phyloP scores from a whole-genome alignment of 1,139 yeast genomes.

The Scheffersomyces quercinus region DNA sequence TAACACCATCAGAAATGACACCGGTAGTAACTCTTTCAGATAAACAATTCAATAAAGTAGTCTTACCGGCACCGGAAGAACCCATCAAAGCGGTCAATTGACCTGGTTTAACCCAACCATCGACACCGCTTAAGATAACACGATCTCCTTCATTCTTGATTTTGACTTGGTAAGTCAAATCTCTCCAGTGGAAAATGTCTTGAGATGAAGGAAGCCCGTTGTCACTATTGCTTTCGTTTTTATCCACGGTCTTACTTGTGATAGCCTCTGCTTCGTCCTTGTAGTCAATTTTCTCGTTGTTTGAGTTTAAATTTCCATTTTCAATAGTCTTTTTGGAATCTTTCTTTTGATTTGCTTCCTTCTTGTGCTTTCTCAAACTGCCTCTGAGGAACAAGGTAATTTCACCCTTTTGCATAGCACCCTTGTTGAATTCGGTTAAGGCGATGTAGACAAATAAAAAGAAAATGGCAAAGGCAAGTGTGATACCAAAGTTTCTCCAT shows the following conservation, averaged over 20 bases:
- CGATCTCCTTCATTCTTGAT: constrained; percentile 60
- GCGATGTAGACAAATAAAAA: constrained; percentile 57
- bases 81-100: constrained; percentile 55
- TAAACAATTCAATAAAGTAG: constrained; percentile 69
- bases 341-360: constrained; percentile 24
- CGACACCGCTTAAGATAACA: constrained; percentile 65
- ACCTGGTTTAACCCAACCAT: constrained; percentile 57
- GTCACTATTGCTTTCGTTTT: constrained; percentile 2
- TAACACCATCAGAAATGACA: constrained; percentile 64
- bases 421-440: constrained; percentile 66
- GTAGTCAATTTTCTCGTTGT: constrained; percentile 16
- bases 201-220: constrained; percentile 11
- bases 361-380: constrained; percentile 26
- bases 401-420: constrained; percentile 84
- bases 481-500: constrained; percentile 86
- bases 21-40: constrained; percentile 81
- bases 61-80: constrained; percentile 87
- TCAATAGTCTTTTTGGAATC: constrained; percentile 14
- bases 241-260: constrained; percentile 3
- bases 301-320: constrained; percentile 8
- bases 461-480: constrained; percentile 54
- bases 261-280: constrained; percentile 15
- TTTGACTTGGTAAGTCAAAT: constrained; percentile 71
- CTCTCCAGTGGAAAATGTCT: constrained; percentile 77
- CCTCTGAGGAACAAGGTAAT: constrained; percentile 60